Conservation (phyloP, 192 early-diverging fungal species). For the Pecoramyces ruminantium region DNA sequence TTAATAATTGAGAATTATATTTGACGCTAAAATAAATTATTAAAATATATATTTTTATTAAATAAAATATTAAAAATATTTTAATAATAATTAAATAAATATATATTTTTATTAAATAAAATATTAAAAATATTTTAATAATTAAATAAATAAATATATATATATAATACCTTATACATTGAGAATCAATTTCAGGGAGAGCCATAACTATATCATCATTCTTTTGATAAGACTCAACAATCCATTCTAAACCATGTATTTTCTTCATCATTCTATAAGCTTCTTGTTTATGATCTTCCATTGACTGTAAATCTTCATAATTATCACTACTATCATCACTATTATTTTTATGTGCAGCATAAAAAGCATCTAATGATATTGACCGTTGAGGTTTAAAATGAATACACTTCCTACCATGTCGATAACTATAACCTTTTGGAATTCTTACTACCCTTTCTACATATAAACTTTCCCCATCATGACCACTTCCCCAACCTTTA, state of each 20-base stretch:
- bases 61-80: too few relatives aligned
- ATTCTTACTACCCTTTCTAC: constrained; percentile 39
- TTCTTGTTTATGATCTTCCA: neutral
- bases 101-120: too few relatives aligned
- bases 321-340: neutral
- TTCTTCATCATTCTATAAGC: neutral
- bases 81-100: too few relatives aligned
- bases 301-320: neutral
- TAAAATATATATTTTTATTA: too few relatives aligned
- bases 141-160: too few relatives aligned
- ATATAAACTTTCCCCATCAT: constrained; percentile 57
- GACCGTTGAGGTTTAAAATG: neutral
- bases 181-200: neutral
- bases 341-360: neutral
- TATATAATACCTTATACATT: neutral
- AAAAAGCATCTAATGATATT: neutral
- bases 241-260: neutral
- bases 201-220: neutral
- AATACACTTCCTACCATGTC: neutral
- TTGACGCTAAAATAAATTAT: too few relatives aligned
- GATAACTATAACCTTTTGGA: neutral
- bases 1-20: neutral
- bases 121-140: too few relatives aligned
- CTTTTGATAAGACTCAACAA: neutral
- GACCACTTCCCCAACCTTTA: constrained; percentile 46